Base-by-base conservation (phyloP, 306 rosid species). In the Fagus sylvatica region DNA sequence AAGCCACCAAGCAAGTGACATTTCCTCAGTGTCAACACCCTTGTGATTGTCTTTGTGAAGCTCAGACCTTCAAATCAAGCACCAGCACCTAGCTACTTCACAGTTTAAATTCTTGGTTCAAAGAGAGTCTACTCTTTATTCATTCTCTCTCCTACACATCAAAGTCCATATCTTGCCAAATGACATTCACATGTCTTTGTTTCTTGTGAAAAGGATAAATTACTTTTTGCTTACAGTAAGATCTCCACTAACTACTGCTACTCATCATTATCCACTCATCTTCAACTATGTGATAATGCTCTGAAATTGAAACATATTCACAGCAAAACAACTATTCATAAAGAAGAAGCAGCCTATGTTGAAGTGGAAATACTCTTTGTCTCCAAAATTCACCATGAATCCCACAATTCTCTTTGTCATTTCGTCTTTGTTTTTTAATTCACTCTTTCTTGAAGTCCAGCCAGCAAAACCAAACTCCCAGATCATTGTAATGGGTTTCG, bases 401-500 rank as follows among this genome's bases (percentile, higher is more conserved):
- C 69, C 76, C 57, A 30, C 83, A 48, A 67, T 79, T 60, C 69
- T 90, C 51, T 74, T 89, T 74, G 82, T 86, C 67, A 72, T 92
- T 76, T 84, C 90, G 53, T 83, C 88, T 13, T 55, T 87, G 36
- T 71, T 93, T 10, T 15, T 85, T n/a, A 80, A 73, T 49, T 76
- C 88, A 72, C 78, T 86, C 43, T 77, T 78, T 69, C 62, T 84
- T 84, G 85, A 79, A 89, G 84, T 76, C 83, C 89, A 88, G 73
- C 83, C 92, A 53, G 86, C 90, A 81, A 87, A 51, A 76, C 15
- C 82, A 53, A 85, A 76, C 81, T 85, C 97, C 40, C 93, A 92
- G 73, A 94, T 94, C 74, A 84, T 93, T 75, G 97, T 94, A 0
- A 94, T 92, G 98, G 98, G 98, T 46, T 90, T 92, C 80, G 98